Base-by-base conservation (phyloP, 768 basidiomycete species). In the Rhizopogon vinicolor region DNA sequence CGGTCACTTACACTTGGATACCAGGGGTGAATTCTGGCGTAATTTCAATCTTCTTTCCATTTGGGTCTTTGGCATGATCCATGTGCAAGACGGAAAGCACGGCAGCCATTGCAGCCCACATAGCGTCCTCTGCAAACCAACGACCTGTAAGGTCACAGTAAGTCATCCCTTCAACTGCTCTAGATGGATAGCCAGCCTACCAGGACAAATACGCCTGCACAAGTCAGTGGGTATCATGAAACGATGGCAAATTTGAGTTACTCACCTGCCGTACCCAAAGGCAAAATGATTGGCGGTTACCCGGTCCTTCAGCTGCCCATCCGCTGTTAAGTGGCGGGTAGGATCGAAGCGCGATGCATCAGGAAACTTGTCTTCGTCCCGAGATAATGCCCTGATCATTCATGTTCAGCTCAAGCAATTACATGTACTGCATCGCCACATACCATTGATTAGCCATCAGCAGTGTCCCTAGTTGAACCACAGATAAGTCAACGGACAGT, bases 361-460 rank as follows among this genome's bases (percentile, higher is more conserved):
- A 3, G 48, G 48, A 49, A 16, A 25, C 14, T 18, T 1, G 14
- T 49, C 19, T 10, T 49, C 48, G 22, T 49, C 48, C 9, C 37
- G 48, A 37, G 48, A 49, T 29, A 49, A 8, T 16, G 48, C 19
- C 37, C 48, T 49, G 7, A 18, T 0, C 19, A 7, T 40, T 29
- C 5, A 40, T 14, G 54, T 9, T 51, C 45, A 39, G 22, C 8
- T 5, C 2, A 33, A 10, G 31, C 1, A 19, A 25, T 16, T 7
- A 16, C 14, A 16, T 22, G 10, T 19, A 7, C 18, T 37, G 16
- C 19, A 14, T 19, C 2, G 29, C 29, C 40, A 41, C 60, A 3
- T 44, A 60, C 67, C 65, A 64, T 28, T 55, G n/a, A 35, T 68
- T 67, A 57, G 10, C 31, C 31, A 33, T 33, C 10, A 33, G 9